These are phyloP conservation scores for Ampelocalamus luodianensis DNA, from an alignment of 176 grass and related monocot species.

Conservation along the genomic window DNA sequence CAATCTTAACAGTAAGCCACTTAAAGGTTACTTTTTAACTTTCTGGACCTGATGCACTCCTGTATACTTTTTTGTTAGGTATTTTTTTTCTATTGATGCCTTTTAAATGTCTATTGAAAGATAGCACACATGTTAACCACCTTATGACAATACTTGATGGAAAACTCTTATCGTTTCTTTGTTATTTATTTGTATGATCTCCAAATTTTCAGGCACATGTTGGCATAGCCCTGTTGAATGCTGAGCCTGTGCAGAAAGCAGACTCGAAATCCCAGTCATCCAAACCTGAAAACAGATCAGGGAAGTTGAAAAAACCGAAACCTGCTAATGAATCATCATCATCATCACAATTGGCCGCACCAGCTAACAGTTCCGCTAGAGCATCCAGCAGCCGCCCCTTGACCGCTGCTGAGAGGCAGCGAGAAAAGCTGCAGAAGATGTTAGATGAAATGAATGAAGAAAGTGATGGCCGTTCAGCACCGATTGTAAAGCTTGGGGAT, in stretches of 20 bases:
- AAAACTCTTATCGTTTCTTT: neutral
- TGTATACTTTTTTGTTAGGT: neutral
- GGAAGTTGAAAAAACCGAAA: constrained; percentile 75
- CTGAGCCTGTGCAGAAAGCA: constrained; percentile 66
- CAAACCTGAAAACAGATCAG: constrained; percentile 80
- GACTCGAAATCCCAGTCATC: constrained; percentile 59
- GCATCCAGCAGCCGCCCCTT: constrained; percentile 57
- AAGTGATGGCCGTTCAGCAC: constrained; percentile 71
- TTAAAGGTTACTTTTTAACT: neutral
- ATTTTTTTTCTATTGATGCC: neutral
- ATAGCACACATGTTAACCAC: neutral
- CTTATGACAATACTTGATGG: constrained; percentile 28
- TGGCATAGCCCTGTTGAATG: constrained; percentile 95
- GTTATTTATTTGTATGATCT: constrained; percentile 20
- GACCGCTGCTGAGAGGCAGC: constrained; percentile 81
- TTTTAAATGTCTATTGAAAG: constrained; percentile 20
- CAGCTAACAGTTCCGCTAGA: constrained; percentile 53
- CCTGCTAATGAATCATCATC: constrained; percentile 52
- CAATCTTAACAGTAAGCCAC: neutral
- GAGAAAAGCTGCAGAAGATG: constrained; percentile 88
- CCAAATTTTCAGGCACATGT: constrained; percentile 74
- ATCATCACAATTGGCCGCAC: constrained; percentile 43
- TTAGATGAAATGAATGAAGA: constrained; percentile 96
- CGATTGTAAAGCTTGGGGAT: constrained; percentile 93
- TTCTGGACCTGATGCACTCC: constrained; percentile 19